A percentile compares a stretch with the other conserved stretches of the same genome.
phyloP scores from a whole-genome alignment of 23 red algal genomes.

The Chondrus crispus region DNA sequence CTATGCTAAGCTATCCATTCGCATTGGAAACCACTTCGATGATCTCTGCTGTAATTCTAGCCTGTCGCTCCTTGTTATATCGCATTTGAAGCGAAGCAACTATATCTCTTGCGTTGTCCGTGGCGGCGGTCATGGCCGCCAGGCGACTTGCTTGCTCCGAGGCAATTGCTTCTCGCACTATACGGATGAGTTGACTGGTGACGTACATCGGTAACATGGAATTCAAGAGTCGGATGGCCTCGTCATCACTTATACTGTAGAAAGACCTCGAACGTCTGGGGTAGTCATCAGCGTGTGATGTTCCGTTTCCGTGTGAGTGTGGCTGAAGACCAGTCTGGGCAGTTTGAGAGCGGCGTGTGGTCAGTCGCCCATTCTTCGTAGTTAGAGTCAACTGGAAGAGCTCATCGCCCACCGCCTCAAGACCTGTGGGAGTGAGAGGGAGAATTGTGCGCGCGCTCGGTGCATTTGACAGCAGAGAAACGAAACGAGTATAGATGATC shows the following conservation, averaged over 20 bases:
- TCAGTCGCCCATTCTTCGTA: slow-evolving; percentile 42
- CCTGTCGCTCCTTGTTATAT: slow-evolving; percentile 89
- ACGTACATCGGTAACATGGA: slow-evolving; percentile 76
- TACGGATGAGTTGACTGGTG: slow-evolving; percentile 43
- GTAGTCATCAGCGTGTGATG: neutral
- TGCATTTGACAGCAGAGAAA: slow-evolving; percentile 72
- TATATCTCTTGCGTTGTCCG: slow-evolving; percentile 79
- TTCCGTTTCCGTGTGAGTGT: neutral
- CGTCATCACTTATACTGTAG: slow-evolving; percentile 52
- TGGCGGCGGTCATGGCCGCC: slow-evolving; percentile 85
- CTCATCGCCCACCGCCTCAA: slow-evolving; percentile 90
- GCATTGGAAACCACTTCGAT: slow-evolving; percentile 45
- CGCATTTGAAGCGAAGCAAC: slow-evolving; percentile 39
- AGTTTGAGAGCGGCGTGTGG: neutral
- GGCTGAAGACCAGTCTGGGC: neutral
- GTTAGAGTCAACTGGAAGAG: slow-evolving; percentile 81
- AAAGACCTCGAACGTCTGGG: neutral
- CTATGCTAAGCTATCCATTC: neutral
- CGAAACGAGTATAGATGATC: slow-evolving; percentile 91
- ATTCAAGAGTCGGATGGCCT: slow-evolving; percentile 53
- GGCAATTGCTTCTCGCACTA: slow-evolving; percentile 62
- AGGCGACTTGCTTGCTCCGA: slow-evolving; percentile 80
- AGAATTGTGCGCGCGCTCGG: slow-evolving; percentile 89
- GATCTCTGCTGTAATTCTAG: slow-evolving; percentile 87
- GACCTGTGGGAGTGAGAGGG: slow-evolving; percentile 83